phyloP scores from a whole-genome alignment of 768 basidiomycete genomes.

The Chlorophyllum brunneum region DNA sequence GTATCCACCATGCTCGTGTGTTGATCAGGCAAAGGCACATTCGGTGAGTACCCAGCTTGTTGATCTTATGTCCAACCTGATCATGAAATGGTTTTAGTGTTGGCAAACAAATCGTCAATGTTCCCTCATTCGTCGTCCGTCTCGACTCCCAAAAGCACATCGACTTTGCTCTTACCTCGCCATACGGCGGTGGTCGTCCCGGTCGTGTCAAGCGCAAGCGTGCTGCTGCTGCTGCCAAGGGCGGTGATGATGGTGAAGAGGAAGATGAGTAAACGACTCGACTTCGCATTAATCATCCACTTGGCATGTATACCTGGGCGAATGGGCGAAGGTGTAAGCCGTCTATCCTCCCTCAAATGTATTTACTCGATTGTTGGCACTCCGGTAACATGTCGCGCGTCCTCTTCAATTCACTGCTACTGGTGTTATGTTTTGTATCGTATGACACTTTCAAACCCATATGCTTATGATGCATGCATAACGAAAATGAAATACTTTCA shows the following conservation, averaged over 20 bases:
- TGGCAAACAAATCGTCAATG: slow-evolving; percentile 98
- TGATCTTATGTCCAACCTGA: slow-evolving; percentile 1
- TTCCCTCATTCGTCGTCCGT: slow-evolving; percentile 98
- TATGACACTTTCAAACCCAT: slow-evolving; percentile 7
- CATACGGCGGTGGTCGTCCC: slow-evolving; percentile 90
- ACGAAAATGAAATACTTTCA: neutral
- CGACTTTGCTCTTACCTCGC: slow-evolving; percentile 96
- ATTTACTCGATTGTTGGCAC: slow-evolving; percentile 1
- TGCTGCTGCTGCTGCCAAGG: slow-evolving; percentile 87
- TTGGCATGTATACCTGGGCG: slow-evolving; percentile 18
- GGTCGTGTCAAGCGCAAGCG: slow-evolving; percentile 99
- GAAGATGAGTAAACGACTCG: slow-evolving; percentile 65
- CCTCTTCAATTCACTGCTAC: neutral
- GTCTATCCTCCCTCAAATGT: neutral
- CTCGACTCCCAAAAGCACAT: slow-evolving; percentile 99
- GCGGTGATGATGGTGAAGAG: slow-evolving; percentile 84
- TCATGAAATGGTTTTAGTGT: slow-evolving; percentile 47
- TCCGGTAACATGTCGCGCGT: neutral
- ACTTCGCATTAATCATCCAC: slow-evolving; percentile 10
- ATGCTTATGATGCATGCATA: slow-evolving; percentile 6
- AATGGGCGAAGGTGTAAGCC: too few relatives aligned
- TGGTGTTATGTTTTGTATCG: slow-evolving; percentile 5
- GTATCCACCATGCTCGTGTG: slow-evolving; percentile 97
- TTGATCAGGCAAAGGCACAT: slow-evolving; percentile 99
- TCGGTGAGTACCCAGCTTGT: slow-evolving; percentile 62